Conservation (phyloP, 2,329 filamentous ascomycete genomes). For the Penicillium brevicompactum region DNA sequence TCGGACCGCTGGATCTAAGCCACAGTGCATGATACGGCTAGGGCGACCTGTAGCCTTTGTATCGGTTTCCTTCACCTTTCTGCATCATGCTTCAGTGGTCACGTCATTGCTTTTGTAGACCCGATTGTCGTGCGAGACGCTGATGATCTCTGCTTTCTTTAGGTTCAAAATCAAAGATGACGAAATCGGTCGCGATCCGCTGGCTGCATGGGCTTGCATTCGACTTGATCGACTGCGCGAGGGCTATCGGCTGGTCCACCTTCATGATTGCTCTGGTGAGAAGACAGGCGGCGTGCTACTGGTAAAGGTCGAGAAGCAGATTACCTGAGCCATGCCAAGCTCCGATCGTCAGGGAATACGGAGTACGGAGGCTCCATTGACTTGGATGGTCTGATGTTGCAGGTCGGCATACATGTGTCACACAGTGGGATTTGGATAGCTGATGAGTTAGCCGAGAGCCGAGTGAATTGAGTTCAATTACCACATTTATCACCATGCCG, state of each 20-base stretch:
- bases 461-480: not conserved
- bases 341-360: not conserved
- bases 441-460: not conserved
- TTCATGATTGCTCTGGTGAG: slow-evolving; percentile 70
- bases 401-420: not conserved
- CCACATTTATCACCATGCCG: not conserved
- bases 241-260: slow-evolving; percentile 76
- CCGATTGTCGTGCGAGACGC: not conserved
- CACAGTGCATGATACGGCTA: not conserved
- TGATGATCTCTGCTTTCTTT: slow-evolving; percentile 1
- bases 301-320: slow-evolving; percentile 68
- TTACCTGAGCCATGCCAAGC: slow-evolving; percentile 17
- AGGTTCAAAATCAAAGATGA: slow-evolving; percentile 88
- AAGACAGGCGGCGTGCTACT: slow-evolving; percentile 70
- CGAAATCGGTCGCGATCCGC: slow-evolving; percentile 73
- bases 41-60: not conserved
- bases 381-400: not conserved
- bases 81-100: not conserved
- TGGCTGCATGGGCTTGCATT: slow-evolving; percentile 88
- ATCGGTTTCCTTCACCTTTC: not conserved
- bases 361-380: not conserved
- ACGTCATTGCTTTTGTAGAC: not conserved
- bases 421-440: not conserved
- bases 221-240: slow-evolving; percentile 75
- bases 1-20: not conserved